Percentiles rank a stretch among this genome's conserved stretches.
Conservation (phyloP, 768 basidiomycete species). For the Pleurotus salmoneostramineus region DNA sequence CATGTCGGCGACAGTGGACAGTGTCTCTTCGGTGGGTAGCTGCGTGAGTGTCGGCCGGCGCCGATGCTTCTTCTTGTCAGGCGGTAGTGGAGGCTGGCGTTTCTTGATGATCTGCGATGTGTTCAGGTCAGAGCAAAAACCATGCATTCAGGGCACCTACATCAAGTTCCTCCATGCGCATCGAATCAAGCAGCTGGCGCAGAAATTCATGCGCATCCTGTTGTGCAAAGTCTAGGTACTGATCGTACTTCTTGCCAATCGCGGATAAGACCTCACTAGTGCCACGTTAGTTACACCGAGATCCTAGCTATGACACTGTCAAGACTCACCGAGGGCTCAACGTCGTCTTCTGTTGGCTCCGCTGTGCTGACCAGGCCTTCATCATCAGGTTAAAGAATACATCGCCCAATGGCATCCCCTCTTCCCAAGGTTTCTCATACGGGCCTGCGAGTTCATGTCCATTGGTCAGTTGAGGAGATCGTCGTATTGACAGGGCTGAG, state of each 20-base stretch:
- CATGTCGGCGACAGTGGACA: conserved; percentile 80
- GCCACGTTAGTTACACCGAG: background rate
- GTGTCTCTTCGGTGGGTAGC: conserved; percentile 35
- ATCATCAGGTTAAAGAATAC: conserved; percentile 57
- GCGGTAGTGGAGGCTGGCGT: conserved; percentile 44
- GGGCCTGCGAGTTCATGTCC: conserved; percentile 51
- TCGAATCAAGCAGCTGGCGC: conserved; percentile 83
- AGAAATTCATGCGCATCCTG: conserved; percentile 96
- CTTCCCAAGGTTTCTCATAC: conserved; percentile 49
- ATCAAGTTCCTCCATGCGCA: conserved; percentile 94
- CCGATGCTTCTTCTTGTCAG: conserved; percentile 32
- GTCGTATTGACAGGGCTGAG: conserved; percentile 33
- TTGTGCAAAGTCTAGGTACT: conserved; percentile 92
- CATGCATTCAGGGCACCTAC: conserved; percentile 35
- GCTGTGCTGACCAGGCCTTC: conserved; percentile 63
- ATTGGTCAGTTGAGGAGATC: conserved; percentile 70
- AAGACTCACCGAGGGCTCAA: conserved; percentile 65
- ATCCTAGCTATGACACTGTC: background rate
- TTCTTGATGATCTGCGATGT: conserved; percentile 71
- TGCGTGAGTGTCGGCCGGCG: conserved; percentile 22
- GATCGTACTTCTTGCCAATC: conserved; percentile 84
- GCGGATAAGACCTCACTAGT: conserved; percentile 57
- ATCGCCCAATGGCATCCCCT: conserved; percentile 69
- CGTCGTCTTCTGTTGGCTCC: conserved; percentile 41
- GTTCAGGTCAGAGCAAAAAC: background rate